phyloP scores from a whole-genome alignment of 345 rosid genomes.

The Gossypium mustelinum region DNA sequence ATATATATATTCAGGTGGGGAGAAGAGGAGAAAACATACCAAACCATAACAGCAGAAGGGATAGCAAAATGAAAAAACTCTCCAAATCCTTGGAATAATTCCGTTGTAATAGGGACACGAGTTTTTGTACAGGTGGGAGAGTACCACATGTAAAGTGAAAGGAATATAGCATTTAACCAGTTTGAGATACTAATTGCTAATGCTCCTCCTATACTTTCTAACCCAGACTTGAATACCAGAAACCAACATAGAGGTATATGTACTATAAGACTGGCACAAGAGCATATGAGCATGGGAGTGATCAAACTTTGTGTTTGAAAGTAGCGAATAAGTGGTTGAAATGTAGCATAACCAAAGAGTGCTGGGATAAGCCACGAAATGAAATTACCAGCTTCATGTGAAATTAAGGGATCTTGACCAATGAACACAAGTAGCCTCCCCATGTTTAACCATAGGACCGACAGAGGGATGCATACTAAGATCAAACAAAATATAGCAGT shows the following conservation, averaged over 20 bases:
- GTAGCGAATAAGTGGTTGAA: conserved; percentile 34
- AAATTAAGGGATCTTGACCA: conserved; percentile 43
- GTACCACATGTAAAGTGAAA: conserved; percentile 28
- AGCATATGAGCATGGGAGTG: conserved; percentile 30
- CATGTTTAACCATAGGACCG: conserved; percentile 35
- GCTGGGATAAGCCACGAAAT: conserved; percentile 12
- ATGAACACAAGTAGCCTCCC: conserved; percentile 29
- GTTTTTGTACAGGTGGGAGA: conserved; percentile 33
- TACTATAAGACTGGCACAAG: conserved; percentile 24
- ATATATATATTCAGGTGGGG: background rate
- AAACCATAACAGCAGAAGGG: conserved; percentile 39
- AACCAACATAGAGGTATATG: conserved; percentile 42
- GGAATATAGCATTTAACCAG: conserved; percentile 32
- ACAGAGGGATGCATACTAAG: conserved; percentile 33
- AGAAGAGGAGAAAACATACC: conserved; percentile 20
- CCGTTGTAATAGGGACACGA: conserved; percentile 24
- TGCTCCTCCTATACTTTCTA: conserved; percentile 30
- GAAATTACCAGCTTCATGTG: conserved; percentile 26
- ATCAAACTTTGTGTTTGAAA: conserved; percentile 41
- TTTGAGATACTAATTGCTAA: conserved; percentile 26
- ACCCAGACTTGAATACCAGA: conserved; percentile 29
- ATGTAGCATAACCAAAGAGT: conserved; percentile 17
- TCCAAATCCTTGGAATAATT: conserved; percentile 27
- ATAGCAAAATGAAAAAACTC: conserved; percentile 39
- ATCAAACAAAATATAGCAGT: conserved; percentile 36